Conservation (phyloP, 768 basidiomycete species). For the Podaxis pistillaris region DNA sequence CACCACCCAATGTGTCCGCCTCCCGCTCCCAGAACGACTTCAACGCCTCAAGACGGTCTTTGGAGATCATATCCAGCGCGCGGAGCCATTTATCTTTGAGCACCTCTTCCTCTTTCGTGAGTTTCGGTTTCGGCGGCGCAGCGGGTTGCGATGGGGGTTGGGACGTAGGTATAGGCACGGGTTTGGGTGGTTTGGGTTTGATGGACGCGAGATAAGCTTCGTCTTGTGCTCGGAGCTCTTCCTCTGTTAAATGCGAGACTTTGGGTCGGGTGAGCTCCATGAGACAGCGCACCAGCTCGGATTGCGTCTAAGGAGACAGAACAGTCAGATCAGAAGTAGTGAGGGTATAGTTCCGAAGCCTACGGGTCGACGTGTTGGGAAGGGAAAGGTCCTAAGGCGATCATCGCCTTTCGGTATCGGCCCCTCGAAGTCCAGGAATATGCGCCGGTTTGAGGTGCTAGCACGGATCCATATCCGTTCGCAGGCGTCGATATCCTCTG, state of each 20-base stretch:
- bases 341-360: conserved; percentile 25
- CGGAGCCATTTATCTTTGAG: conserved; percentile 79
- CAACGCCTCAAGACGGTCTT: conserved; percentile 80
- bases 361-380: conserved; percentile 94
- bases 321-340: neutral
- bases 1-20: conserved; percentile 50
- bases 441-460: conserved; percentile 80
- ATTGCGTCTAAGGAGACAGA: conserved; percentile 65
- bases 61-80: conserved; percentile 87
- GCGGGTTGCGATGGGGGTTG: conserved; percentile 36
- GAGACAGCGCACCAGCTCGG: conserved; percentile 85
- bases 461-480: conserved; percentile 93
- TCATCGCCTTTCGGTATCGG: conserved; percentile 80
- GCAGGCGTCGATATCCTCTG: conserved; percentile 79
- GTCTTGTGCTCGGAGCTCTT: conserved; percentile 80
- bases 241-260: conserved; percentile 82
- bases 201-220: conserved; percentile 87
- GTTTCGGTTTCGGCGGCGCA: conserved; percentile 52
- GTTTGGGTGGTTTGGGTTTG: conserved; percentile 69
- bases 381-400: conserved; percentile 87
- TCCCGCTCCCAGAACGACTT: conserved; percentile 83
- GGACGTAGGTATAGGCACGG: conserved; percentile 30
- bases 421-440: conserved; percentile 88
- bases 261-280: conserved; percentile 84
- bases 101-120: conserved; percentile 79